Evolutionary conservation across 2,329 filamentous ascomycete species (phyloP), one percentile per base, ranked within the genome.

Genomic region (Cordyceps militaris): DNA sequence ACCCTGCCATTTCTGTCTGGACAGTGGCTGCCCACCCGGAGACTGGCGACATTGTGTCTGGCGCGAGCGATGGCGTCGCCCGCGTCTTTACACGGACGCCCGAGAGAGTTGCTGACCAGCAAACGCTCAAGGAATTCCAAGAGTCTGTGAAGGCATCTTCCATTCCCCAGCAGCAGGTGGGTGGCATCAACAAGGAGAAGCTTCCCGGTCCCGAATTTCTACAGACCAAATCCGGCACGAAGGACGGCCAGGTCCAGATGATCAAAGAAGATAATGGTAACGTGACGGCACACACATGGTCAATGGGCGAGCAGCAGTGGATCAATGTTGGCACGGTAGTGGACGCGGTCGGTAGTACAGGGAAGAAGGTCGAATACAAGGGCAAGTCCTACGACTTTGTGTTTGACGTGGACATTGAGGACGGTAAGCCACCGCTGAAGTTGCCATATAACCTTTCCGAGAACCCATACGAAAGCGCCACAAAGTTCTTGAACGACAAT

Each of bases 1-100:
- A 97, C 66, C 94, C 94, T 11, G 94, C 94, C 10, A 95, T 97
- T 57, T 97, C 93, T 0, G 92, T 99, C 5, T 99, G 94, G 94
- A 80, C 84, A 14, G 91, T 99, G 19, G 89, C 91, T n/a, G 88
- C 83, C 11, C 94, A 89, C 67, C 68, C 79, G 0, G 84, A 90
- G 61, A 95, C 83, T 49, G 93, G 94, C 23, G 95, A 99, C 66
- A 93, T 99, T 60, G 90, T 91, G n/a, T 89, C 89, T 3, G 94
- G 93, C 32, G 87, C 93, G 28, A 99, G 93, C 70, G 94, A 99
- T 68, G 86, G 89, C 57, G 76, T 93, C 46, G 86, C 91, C 9
- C 86, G 94, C 44, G 78, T 97, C 58, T 99, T 97, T 69, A 93
- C 86, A 13, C 82, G 91, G 65, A 84, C 80, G 55, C 70, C 78